phyloP scores from a whole-genome alignment of 148 eudicot genomes.

The Rhododendron henanense region DNA sequence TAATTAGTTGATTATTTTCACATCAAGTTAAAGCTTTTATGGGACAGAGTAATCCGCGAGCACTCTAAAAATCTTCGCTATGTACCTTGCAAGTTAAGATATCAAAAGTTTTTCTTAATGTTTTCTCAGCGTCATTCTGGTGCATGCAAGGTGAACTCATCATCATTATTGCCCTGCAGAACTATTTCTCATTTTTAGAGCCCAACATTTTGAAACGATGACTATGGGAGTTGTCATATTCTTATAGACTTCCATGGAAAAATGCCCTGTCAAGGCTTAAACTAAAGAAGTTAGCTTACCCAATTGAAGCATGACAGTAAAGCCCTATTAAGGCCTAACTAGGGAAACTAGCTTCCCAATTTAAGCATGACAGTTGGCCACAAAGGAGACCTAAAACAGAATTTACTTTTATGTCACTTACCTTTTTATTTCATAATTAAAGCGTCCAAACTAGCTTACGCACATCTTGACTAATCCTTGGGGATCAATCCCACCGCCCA shows the following conservation, averaged over 20 bases:
- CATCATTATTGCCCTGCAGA: conserved; percentile 1
- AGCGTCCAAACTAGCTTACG: neutral
- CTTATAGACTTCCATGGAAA: neutral
- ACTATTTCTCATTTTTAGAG: conserved; percentile 13
- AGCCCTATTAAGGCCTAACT: conserved; percentile 21
- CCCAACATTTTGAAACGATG: conserved; percentile 11
- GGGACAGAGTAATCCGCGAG: neutral
- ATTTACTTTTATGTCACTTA: conserved; percentile 38
- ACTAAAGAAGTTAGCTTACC: conserved; percentile 21
- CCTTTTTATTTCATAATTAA: neutral
- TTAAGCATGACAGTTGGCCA: conserved; percentile 55
- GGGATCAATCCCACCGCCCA: no score
- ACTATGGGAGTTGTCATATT: neutral
- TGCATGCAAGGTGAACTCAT: conserved; percentile 11
- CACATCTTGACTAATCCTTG: no score
- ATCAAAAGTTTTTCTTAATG: neutral
- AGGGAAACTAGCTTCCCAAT: conserved; percentile 27
- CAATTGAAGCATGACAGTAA: conserved; percentile 31
- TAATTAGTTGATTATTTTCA: neutral
- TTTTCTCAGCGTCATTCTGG: neutral
- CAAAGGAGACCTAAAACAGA: conserved; percentile 61
- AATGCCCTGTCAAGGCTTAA: conserved; percentile 21
- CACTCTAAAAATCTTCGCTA: neutral
- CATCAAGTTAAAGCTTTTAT: neutral
- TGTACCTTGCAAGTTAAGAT: neutral